Evolutionary conservation across 371 early-diverging fungal genomes (phyloP), one percentile per base, ranked within the genome.

Genomic region (Mortierella polycephala): DNA sequence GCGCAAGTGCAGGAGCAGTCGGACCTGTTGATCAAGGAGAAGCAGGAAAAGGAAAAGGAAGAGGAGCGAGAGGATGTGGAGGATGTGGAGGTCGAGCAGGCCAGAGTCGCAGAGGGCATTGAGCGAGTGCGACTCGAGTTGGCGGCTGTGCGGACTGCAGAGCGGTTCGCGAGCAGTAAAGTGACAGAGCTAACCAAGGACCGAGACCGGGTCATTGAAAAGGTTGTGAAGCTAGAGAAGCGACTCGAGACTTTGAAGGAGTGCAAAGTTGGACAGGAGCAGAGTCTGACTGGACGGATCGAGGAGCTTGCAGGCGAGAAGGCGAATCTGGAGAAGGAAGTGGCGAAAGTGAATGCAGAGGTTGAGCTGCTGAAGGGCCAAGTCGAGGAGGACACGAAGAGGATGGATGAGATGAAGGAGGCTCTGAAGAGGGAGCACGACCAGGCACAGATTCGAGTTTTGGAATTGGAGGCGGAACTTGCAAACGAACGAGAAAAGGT

Each of bases 211-310:
- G 67, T 73, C 66, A 59, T 75, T 63, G 70, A 82, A 69, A 85
- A 83, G 57, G 68, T 81, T 7, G 76, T 77, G 39, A 73, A 74
- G 21, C 62, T 82, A 47, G 84, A 84, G 53, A 81, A 73, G 49
- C 83, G 86, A 49, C 46, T 87, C 60, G 82, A 66, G 18, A 52
- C 45, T 42, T 14, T 67, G 44, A 66, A 53, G 10, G 80, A 79
- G 50, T 74, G 69, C 51, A 64, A 74, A 8, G 68, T 67, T 49
- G 81, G 73, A 5, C 67, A 87, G 74, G 76, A 68, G 66, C 57
- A 71, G 30, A 66, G 62, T n/a, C 57, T 81, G 30, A 60, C 72
- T 9, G 74, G 67, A n/a, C 60, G 64, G 59, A 64, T 81, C 40
- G 68, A 79, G 60, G 67, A 64, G 42, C 45, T 74, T 20, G 60